Evolutionary conservation across 805 yeast genomes (phyloP).

Genomic region (Wickerhamomyces sydowiorum): DNA sequence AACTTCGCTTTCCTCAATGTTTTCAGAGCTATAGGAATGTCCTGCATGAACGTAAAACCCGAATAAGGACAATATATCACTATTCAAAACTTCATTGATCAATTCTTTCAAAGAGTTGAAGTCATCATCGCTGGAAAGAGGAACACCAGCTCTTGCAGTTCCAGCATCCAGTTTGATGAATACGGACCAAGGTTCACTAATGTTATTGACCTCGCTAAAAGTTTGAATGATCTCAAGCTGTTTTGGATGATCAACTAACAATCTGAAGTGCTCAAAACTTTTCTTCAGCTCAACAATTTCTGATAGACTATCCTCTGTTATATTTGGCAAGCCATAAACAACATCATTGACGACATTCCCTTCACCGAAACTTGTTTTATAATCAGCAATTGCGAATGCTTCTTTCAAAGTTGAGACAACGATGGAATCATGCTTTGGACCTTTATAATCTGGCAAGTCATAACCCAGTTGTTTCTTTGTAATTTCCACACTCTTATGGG

Average conservation of each 20-base stretch:
- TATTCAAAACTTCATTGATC: slow-evolving; percentile 26
- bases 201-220: slow-evolving; percentile 25
- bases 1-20: slow-evolving; percentile 39
- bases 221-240: slow-evolving; percentile 46
- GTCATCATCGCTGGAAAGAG: slow-evolving; percentile 22
- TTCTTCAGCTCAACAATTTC: slow-evolving; percentile 41
- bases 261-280: slow-evolving; percentile 38
- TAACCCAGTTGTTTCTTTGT: slow-evolving; percentile 46
- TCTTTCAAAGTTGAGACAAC: slow-evolving; percentile 69
- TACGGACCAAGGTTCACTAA: slow-evolving; percentile 46
- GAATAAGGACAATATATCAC: slow-evolving; percentile 36
- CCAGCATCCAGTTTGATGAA: slow-evolving; percentile 71
- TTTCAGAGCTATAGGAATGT: slow-evolving; percentile 53
- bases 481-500: slow-evolving; percentile 67
- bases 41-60: slow-evolving; percentile 84
- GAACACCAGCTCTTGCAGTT: slow-evolving; percentile 61
- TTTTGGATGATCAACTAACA: slow-evolving; percentile 56
- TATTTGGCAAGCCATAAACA: slow-evolving; percentile 56
- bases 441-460: slow-evolving; percentile 25
- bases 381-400: slow-evolving; percentile 44
- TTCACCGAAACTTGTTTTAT: slow-evolving; percentile 23
- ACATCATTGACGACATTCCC: slow-evolving; percentile 34
- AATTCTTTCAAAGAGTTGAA: slow-evolving; percentile 24
- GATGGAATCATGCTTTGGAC: slow-evolving; percentile 38
- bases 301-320: slow-evolving; percentile 38